These are phyloP conservation scores for Craterostigma plantagineum DNA, from an alignment of 257 asterid species.

Conservation along the genomic window DNA sequence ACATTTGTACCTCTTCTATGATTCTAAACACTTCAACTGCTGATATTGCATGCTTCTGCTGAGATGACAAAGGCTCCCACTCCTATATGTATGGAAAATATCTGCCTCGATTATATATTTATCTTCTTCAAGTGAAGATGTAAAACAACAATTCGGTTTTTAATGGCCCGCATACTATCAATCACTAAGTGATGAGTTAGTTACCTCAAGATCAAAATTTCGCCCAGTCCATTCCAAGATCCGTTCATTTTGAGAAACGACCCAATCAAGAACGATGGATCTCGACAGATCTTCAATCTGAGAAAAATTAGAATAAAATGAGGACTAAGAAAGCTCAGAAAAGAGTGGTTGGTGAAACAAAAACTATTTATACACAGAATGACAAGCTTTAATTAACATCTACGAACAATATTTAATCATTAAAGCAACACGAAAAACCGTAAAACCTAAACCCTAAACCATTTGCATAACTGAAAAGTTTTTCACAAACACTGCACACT, in stretches of 20 bases:
- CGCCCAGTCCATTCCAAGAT: conserved; percentile 96
- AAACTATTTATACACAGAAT: too few species aligned
- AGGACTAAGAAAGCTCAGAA: too few species aligned
- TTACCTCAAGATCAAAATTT: conserved; percentile 88
- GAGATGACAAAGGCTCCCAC: conserved; percentile 86
- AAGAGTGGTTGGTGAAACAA: conserved; percentile 6
- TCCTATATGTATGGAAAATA: conserved; percentile 27
- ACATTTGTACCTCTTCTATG: conserved; percentile 69
- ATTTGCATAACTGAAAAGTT: too few species aligned
- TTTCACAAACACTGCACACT: too few species aligned
- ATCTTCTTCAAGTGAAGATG: too few species aligned
- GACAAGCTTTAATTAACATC: too few species aligned
- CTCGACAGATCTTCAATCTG: conserved; percentile 71
- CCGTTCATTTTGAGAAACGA: conserved; percentile 70
- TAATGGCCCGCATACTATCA: too few species aligned
- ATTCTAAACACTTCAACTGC: conserved; percentile 97
- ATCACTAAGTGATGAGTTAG: neutral
- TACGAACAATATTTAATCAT: too few species aligned
- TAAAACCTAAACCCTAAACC: neutral
- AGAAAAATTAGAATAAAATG: conserved; percentile 13
- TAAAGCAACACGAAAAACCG: conserved; percentile 3
- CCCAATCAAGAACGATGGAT: conserved; percentile 90
- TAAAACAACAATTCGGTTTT: too few species aligned
- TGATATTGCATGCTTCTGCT: conserved; percentile 88
- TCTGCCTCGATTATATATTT: neutral